phyloP scores from a whole-genome alignment of 129 eudicot genomes.

The Tagetes erecta region DNA sequence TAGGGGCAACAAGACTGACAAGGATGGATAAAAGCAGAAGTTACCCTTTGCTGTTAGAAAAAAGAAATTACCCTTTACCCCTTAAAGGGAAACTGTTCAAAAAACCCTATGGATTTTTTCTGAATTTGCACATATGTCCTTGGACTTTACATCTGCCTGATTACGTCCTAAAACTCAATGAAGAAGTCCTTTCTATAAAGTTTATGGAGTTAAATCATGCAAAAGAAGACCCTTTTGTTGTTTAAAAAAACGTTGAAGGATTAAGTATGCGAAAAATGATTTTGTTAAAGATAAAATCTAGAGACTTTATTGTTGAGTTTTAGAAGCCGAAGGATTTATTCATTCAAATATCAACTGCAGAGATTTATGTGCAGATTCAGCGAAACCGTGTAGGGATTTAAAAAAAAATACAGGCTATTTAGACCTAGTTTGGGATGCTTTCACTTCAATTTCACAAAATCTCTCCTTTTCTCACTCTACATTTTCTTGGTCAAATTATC shows the following conservation, averaged over 20 bases:
- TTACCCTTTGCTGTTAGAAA: no score
- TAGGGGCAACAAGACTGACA: neutral
- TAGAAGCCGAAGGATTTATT: neutral
- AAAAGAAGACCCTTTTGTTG: neutral
- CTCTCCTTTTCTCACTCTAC: no score
- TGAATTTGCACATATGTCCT: neutral
- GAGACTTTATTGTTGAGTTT: neutral
- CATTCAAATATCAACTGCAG: neutral
- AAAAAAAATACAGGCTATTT: no score
- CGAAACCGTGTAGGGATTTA: no score
- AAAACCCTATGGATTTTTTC: neutral
- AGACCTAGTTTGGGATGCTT: neutral
- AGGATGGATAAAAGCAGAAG: neutral
- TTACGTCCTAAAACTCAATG: neutral
- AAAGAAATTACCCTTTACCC: neutral
- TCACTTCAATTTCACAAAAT: neutral
- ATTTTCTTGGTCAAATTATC: no score
- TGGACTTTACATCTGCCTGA: neutral
- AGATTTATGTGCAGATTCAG: neutral
- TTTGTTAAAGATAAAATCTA: neutral
- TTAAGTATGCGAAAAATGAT: neutral
- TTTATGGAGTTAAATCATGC: neutral
- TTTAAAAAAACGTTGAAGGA: neutral
- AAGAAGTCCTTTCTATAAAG: neutral
- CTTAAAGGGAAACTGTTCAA: neutral